These are phyloP conservation scores for Boletus sp. DNA, from an alignment of 768 basidiomycete species.

Conservation along the genomic window DNA sequence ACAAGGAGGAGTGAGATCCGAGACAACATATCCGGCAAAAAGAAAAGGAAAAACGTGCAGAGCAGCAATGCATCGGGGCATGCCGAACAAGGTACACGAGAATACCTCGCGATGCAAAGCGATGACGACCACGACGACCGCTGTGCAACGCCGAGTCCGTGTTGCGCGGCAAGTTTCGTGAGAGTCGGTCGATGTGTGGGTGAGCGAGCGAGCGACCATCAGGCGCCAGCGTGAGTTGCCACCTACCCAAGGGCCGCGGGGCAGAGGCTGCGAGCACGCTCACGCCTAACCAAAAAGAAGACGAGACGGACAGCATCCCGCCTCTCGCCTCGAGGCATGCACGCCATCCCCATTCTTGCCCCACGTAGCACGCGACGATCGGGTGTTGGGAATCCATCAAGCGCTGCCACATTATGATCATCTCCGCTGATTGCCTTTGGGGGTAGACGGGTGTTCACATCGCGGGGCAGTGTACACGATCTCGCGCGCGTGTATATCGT, in stretches of 20 bases:
- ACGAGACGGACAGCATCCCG: not conserved
- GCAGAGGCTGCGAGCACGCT: not conserved
- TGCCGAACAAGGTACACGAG: not conserved
- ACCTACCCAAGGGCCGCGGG: not conserved
- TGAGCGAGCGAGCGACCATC: not conserved
- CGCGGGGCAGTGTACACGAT: not conserved
- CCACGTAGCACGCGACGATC: not conserved
- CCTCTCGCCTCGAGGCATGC: slow-evolving; percentile 12
- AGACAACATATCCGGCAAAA: not conserved
- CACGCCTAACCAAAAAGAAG: not conserved
- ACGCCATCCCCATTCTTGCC: not conserved
- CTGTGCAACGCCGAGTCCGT: not conserved
- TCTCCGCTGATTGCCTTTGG: slow-evolving; percentile 17
- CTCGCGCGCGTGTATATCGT: not conserved
- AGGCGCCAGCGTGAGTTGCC: not conserved
- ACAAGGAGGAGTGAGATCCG: not conserved
- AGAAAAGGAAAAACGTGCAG: not conserved
- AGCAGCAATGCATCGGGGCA: not conserved
- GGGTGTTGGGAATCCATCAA: not conserved
- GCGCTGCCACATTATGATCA: slow-evolving; percentile 12
- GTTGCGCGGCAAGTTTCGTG: slow-evolving; percentile 5
- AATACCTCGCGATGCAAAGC: not conserved
- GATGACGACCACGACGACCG: not conserved
- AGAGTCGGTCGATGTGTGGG: slow-evolving; percentile 5
- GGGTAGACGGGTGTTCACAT: not conserved